Percentiles rank a stretch among this genome's conserved stretches.
Evolutionary conservation across 2,329 filamentous ascomycete genomes (phyloP).

Genomic region (Pyricularia sp.): DNA sequence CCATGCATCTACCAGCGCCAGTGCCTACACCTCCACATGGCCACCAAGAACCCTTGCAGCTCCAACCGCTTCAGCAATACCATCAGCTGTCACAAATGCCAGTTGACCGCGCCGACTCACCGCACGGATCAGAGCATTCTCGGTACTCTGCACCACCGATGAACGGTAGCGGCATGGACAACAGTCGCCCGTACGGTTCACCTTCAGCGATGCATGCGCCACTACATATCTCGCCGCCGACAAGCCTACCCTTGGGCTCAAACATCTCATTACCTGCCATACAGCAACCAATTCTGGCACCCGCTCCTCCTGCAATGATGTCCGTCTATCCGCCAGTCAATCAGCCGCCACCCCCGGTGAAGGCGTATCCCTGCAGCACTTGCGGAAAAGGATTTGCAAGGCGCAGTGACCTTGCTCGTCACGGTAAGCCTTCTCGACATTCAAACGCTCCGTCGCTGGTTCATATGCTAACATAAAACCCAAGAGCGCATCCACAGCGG

Average conservation of each 20-base stretch:
- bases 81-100: slow-evolving; percentile 17
- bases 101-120: slow-evolving; percentile 47
- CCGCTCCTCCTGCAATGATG: slow-evolving; percentile 21
- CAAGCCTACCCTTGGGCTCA: slow-evolving; percentile 21
- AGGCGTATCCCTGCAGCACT: slow-evolving; percentile 82
- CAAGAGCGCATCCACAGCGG: slow-evolving; percentile 93
- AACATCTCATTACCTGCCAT: slow-evolving; percentile 1
- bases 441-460: background rate
- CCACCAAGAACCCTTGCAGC: slow-evolving; percentile 10
- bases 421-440: slow-evolving; percentile 54
- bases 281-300: slow-evolving; percentile 6
- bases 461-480: slow-evolving; percentile 15
- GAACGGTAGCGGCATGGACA: slow-evolving; percentile 30
- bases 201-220: slow-evolving; percentile 41
- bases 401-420: slow-evolving; percentile 85
- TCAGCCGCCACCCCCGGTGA: slow-evolving; percentile 28
- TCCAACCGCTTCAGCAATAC: slow-evolving; percentile 11
- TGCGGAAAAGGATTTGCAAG: slow-evolving; percentile 89
- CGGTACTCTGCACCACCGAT: slow-evolving; percentile 39
- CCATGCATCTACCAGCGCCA: background rate
- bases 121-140: slow-evolving; percentile 51
- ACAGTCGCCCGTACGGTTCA: slow-evolving; percentile 39
- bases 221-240: slow-evolving; percentile 33
- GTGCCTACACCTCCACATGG: background rate
- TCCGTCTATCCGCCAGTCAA: slow-evolving; percentile 19